Base-by-base conservation (phyloP, 305 asterid genomes). In the Fraxinus angustifolia region DNA sequence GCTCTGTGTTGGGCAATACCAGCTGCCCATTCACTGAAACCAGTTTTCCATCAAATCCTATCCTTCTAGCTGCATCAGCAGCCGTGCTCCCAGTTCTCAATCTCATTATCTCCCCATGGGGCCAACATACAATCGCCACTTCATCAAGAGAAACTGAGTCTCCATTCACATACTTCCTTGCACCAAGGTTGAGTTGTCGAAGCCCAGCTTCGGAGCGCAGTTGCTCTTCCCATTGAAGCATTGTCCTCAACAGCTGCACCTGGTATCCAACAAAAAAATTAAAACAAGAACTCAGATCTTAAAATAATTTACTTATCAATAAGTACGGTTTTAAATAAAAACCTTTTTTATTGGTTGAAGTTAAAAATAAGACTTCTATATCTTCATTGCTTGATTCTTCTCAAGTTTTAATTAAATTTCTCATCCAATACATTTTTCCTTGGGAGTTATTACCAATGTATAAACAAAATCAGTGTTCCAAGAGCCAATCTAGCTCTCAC, bases 221-320 rank as follows among this genome's bases (percentile, higher is more conserved):
- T 83, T 95, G 96, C 87, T 93, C 97, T 86, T 95, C 98, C 99
- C 99, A 95, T 45, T 95, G 97, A 78, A 95, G 99, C 98, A 95
- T 95, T 31, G 99, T 93, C 83, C 99, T 89, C 81, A 95, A 88
- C 76, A 95, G 88, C 78, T 87, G 90, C 26, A 95, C 94, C 97
- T 93, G 84, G 79, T 82, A 48, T 70, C 75, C 81, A 23, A 21
- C 48, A 10, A n/a, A 45, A 77, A 77, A 60, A 36, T n/a, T 45
- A n/a, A 38, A 26, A 62, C 11, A 6, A 12, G 31, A 62, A 40
- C 10, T 12, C 33, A 36, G 48, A 45, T 28, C 73, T 45, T 30
- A 2, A 12, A 50, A 35, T 26, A 7, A 6, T 62, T 28, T 16
- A n/a, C 71, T 30, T 53, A 45, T 26, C 56, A 19, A 6, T 8